Evolutionary conservation across 2,329 filamentous ascomycete species (phyloP).

Genomic region (Pseudogymnoascus sp.): DNA sequence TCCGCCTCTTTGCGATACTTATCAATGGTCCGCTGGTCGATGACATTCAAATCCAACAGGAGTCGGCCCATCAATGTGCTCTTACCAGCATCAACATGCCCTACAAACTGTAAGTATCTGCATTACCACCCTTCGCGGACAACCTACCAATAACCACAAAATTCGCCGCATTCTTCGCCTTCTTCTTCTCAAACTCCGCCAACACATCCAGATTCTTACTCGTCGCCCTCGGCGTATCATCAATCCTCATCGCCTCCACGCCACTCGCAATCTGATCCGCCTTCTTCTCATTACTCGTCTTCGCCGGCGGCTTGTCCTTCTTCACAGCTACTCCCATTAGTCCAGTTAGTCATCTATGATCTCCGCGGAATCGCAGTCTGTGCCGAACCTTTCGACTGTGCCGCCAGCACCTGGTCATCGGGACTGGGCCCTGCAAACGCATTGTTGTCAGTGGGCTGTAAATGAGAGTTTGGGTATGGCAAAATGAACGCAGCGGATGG

Average conservation of each 20-base stretch:
- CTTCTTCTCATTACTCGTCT: conserved; percentile 34
- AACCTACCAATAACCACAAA: conserved; percentile 83
- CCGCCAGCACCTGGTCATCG: conserved; percentile 79
- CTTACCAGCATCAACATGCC: conserved; percentile 95
- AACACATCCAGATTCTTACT: conserved; percentile 80
- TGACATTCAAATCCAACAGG: conserved; percentile 76
- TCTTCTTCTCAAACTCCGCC: conserved; percentile 67
- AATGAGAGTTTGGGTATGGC: conserved; percentile 31
- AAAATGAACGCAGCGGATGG: conserved; percentile 30
- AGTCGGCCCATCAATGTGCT: conserved; percentile 96
- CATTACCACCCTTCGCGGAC: not conserved
- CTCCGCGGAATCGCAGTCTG: conserved; percentile 24
- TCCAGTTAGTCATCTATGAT: conserved; percentile 15
- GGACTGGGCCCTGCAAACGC: conserved; percentile 82
- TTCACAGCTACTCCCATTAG: conserved; percentile 33
- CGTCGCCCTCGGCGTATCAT: conserved; percentile 49
- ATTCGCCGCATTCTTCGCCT: conserved; percentile 72
- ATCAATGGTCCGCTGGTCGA: conserved; percentile 81
- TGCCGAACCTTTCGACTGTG: conserved; percentile 78
- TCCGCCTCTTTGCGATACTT: conserved; percentile 84
- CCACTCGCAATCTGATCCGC: conserved; percentile 36
- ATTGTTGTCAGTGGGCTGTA: conserved; percentile 41
- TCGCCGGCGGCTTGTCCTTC: conserved; percentile 30
- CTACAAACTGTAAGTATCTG: conserved; percentile 34
- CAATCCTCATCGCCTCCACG: conserved; percentile 39